These are phyloP conservation scores for Beauveria sp. DNA, from an alignment of 2,329 filamentous ascomycete genomes.

Conservation along the genomic window DNA sequence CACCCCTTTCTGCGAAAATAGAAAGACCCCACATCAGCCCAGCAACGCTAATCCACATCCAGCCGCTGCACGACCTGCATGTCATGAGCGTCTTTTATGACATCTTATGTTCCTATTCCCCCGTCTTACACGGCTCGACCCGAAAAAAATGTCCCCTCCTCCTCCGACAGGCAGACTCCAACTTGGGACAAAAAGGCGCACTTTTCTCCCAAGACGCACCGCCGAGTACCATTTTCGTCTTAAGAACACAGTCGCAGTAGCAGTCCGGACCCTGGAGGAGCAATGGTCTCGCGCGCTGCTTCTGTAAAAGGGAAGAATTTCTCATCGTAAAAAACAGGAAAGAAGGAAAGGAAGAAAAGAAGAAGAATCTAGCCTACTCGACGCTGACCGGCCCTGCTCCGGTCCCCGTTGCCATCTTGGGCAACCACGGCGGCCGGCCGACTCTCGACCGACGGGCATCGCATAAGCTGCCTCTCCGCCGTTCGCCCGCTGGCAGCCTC, in stretches of 20 bases:
- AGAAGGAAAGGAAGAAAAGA: no score
- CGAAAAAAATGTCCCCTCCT: neutral
- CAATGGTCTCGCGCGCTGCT: no score
- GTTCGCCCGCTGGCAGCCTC: conserved; percentile 2
- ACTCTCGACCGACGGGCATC: neutral
- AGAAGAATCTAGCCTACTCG: no score
- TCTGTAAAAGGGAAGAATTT: neutral
- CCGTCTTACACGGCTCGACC: conserved; percentile 3
- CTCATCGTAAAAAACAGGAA: no score
- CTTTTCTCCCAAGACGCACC: neutral
- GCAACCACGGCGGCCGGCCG: neutral
- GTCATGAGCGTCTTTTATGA: neutral
- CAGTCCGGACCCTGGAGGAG: no score
- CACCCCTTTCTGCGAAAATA: neutral
- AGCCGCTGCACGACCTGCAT: neutral
- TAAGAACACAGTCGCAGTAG: no score
- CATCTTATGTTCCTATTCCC: neutral
- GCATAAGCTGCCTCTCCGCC: neutral
- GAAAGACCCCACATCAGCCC: neutral
- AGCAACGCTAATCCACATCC: neutral
- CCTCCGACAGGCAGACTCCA: no score
- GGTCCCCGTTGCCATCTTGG: conserved; percentile 1
- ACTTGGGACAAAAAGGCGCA: no score
- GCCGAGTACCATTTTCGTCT: neutral
- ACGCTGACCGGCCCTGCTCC: neutral